A percentile compares a stretch with the other conserved stretches of the same genome.
Evolutionary conservation across 176 grass and related monocot species (phyloP).

Genomic region (Oryza australiensis): DNA sequence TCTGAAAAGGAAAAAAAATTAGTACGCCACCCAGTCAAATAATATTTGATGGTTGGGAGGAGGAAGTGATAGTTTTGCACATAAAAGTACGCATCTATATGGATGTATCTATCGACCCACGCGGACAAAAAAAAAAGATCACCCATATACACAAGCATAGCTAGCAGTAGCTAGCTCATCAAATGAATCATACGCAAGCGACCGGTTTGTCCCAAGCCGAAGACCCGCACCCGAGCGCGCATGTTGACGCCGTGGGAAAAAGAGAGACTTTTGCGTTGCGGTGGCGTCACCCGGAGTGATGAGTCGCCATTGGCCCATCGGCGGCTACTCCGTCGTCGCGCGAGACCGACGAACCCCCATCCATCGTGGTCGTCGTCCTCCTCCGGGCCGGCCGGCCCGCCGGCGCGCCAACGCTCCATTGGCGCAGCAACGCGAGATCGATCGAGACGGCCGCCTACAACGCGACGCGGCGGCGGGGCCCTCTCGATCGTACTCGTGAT

Average conservation of each 20-base stretch:
- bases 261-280: not conserved
- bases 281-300: not conserved
- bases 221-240: not conserved
- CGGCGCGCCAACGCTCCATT: not conserved
- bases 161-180: not conserved
- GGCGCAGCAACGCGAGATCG: no score
- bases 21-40: no score
- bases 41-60: no score
- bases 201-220: not conserved
- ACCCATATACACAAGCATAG: no score
- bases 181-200: constrained; percentile 6
- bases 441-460: no score
- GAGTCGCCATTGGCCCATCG: not conserved
- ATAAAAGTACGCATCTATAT: no score
- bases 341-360: not conserved
- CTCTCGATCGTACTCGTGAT: not conserved
- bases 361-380: not conserved
- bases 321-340: not conserved
- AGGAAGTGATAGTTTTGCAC: no score
- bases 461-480: no score
- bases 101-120: no score
- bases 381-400: not conserved
- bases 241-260: constrained; percentile 2
- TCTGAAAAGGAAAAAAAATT: no score
- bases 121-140: no score